Percentiles rank a stretch among this genome's conserved stretches.
Evolutionary conservation across 352 stramenopile species (phyloP).

Genomic region (Hyphochytrium catenoides): DNA sequence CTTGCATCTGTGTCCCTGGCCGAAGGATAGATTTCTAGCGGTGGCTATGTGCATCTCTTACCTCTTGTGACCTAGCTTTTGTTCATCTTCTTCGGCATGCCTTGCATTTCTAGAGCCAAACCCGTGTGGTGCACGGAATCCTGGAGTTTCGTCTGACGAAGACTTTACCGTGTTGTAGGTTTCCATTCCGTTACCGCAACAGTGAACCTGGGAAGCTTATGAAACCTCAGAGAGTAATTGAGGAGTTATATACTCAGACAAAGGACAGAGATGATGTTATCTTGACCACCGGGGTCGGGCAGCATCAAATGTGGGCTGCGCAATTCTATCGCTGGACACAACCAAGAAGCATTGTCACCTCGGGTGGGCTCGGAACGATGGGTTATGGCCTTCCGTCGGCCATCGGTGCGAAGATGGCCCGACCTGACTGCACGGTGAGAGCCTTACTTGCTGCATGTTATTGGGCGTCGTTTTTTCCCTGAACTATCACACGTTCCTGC

Average conservation of each 20-base stretch:
- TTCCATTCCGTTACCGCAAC: constrained; percentile 71
- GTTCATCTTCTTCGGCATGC: too few species aligned
- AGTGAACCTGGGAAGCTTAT: constrained; percentile 37
- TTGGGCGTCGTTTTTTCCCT: too few species aligned
- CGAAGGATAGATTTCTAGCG: too few species aligned
- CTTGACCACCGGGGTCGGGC: constrained; percentile 80
- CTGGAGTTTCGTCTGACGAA: too few species aligned
- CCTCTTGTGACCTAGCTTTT: too few species aligned
- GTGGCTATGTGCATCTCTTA: too few species aligned
- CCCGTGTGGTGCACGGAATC: too few species aligned
- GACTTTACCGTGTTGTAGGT: too few species aligned
- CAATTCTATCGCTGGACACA: constrained; percentile 87
- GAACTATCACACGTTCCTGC: too few species aligned
- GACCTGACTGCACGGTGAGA: constrained; percentile 35
- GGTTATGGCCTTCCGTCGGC: constrained; percentile 74
- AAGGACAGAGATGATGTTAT: constrained; percentile 71
- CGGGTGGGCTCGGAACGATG: constrained; percentile 81
- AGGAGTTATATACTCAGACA: constrained; percentile 77
- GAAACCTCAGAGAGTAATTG: constrained; percentile 78
- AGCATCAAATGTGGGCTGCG: constrained; percentile 89
- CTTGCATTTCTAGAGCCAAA: too few species aligned
- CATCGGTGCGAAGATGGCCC: constrained; percentile 79
- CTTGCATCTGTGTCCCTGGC: too few species aligned
- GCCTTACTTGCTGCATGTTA: too few species aligned
- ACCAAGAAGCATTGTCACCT: constrained; percentile 77